phyloP scores from a whole-genome alignment of 75 land plant species.

The Sequoiadendron giganteum region DNA sequence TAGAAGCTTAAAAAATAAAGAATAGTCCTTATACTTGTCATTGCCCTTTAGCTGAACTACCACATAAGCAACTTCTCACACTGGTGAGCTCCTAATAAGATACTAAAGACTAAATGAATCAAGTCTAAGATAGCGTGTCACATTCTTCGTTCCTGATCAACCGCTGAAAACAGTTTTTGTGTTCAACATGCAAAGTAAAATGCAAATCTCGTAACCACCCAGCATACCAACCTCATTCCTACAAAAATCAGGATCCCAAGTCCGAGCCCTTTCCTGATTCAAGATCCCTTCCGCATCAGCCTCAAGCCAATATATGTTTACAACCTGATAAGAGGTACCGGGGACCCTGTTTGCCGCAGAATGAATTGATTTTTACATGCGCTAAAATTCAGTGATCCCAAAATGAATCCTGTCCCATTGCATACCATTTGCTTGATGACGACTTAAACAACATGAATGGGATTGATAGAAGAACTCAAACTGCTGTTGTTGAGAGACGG shows the following conservation, averaged over 20 bases:
- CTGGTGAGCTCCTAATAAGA: background rate
- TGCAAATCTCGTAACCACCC: background rate
- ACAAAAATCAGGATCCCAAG: constrained; percentile 7
- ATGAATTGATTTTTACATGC: background rate
- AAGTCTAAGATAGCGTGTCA: background rate
- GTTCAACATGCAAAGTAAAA: background rate
- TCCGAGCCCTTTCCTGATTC: background rate
- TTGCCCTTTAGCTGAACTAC: background rate
- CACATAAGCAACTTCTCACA: background rate
- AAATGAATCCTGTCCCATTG: background rate
- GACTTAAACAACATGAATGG: constrained; percentile 28
- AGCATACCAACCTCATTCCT: constrained; percentile 4
- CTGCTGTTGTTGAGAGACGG: constrained; percentile 19
- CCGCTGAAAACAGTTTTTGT: background rate
- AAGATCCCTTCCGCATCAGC: constrained; percentile 4
- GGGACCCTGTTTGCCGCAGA: constrained; percentile 2
- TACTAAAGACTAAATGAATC: constrained; percentile 7
- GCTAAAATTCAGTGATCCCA: background rate
- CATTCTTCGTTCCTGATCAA: background rate
- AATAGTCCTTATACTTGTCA: background rate
- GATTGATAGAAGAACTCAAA: background rate
- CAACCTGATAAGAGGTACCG: background rate
- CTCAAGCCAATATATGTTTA: background rate
- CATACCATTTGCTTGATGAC: background rate
- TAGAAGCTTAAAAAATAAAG: constrained; percentile 1